Percentiles rank a stretch among this genome's conserved stretches.
Evolutionary conservation across 164 flowering plant genomes (phyloP).

Genomic region (Umbellularia californica): DNA sequence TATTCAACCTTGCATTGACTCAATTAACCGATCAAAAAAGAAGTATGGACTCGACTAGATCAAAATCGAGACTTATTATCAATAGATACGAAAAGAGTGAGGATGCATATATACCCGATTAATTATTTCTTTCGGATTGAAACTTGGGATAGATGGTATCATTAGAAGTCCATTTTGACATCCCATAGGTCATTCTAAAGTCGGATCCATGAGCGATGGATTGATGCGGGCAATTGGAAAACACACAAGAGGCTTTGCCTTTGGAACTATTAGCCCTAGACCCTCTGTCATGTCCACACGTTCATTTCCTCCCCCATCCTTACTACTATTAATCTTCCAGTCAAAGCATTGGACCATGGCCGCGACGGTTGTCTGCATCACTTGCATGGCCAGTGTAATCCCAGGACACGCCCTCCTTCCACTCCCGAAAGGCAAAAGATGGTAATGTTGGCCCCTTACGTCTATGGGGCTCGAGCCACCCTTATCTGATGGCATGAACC

Average conservation of each 20-base stretch:
- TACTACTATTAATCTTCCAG: conserved; percentile 4
- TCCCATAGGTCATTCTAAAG: not conserved
- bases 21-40: too few relatives aligned
- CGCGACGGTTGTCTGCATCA: conserved; percentile 6
- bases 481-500: conserved; percentile 6
- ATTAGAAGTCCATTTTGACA: not conserved
- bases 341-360: conserved; percentile 12
- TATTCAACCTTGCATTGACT: too few relatives aligned
- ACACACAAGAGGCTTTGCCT: conserved; percentile 5
- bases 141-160: too few relatives aligned
- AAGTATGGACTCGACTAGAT: too few relatives aligned
- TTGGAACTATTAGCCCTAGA: not conserved
- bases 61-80: too few relatives aligned
- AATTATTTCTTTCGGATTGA: too few relatives aligned
- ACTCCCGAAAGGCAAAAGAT: conserved; percentile 31
- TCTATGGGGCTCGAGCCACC: conserved; percentile 6
- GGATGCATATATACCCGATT: too few relatives aligned
- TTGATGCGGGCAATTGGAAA: not conserved
- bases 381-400: conserved; percentile 5
- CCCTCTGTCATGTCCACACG: conserved; percentile 6
- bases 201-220: not conserved
- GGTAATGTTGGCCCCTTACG: conserved; percentile 29
- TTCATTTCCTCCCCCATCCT: not conserved
- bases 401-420: conserved; percentile 30
- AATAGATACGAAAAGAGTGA: too few relatives aligned